Conservation (phyloP, 2,329 filamentous ascomycete genomes). For the Hymenoscyphus salicellus region DNA sequence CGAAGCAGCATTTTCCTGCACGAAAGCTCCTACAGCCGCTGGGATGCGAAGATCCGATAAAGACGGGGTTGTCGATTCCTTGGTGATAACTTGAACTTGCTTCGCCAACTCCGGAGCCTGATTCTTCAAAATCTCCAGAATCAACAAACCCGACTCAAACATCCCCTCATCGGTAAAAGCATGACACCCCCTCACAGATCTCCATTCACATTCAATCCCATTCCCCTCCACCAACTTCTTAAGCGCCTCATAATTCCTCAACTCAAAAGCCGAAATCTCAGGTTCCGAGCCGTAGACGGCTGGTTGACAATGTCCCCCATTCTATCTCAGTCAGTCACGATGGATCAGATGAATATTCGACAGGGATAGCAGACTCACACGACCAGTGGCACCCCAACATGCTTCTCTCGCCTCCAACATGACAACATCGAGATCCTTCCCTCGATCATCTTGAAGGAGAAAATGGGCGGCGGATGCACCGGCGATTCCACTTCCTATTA, state of each 20-base stretch:
- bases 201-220: constrained; percentile 68
- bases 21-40: constrained; percentile 58
- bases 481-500: constrained; percentile 74
- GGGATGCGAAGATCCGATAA: constrained; percentile 55
- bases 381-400: constrained; percentile 80
- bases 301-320: constrained; percentile 74
- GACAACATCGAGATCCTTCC: constrained; percentile 52
- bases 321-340: constrained; percentile 41
- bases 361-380: constrained; percentile 50
- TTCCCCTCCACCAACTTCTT: constrained; percentile 54
- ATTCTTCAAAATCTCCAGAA: constrained; percentile 50
- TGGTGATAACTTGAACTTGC: constrained; percentile 36
- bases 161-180: constrained; percentile 56
- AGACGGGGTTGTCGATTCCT: constrained; percentile 32
- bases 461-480: constrained; percentile 69
- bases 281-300: constrained; percentile 59
- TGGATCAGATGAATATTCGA: not conserved
- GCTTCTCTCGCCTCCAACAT: constrained; percentile 77
- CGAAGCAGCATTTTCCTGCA: constrained; percentile 63
- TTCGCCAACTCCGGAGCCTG: constrained; percentile 56
- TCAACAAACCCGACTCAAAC: constrained; percentile 49
- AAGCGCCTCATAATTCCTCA: constrained; percentile 63
- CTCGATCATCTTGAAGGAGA: constrained; percentile 47
- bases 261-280: constrained; percentile 67
- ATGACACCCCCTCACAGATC: constrained; percentile 60